Base-by-base conservation (phyloP, 2,329 filamentous ascomycete species). In the Sclerotinia trifoliorum region DNA sequence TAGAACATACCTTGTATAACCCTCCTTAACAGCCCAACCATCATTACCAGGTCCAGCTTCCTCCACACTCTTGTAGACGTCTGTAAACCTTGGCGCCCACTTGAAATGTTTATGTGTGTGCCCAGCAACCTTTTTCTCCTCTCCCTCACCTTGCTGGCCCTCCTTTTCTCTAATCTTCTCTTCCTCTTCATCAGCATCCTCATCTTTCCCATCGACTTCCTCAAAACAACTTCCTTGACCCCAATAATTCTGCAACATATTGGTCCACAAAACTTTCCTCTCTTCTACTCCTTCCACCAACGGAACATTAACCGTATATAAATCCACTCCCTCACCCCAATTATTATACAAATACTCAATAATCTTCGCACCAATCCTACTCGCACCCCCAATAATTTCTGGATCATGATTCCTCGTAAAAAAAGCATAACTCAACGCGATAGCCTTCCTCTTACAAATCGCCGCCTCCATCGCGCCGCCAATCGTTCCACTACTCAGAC, bases 241-340 rank as follows among this genome's bases (percentile, higher is more conserved):
- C 95, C 95, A 99, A 76, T 90, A 89, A 78, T 98, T 99, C 80
- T 97, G 92, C 75, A 98, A 81, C 85, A 97, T 90, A 70, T 87
- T 82, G 2, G 95, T 94, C 81, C 89, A 97, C n/a, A 95, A 75
- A 5, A 94, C 88, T 80, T 91, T 93, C 66, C 85, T 84, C 24
- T 81, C 78, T 73, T 89, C 89, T 0, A 97, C 87, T 8, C 88
- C 90, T 69, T 91, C 89, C 19, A 95, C 84, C 15, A 98, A 82
- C 26, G 95, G 94, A 11, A 98, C 90, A 77, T 98, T 98, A 73
- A 98, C 88, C 60, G 86, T 91, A 79, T 97, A 98, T n/a, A 98
- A 80, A 76, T 96, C 92, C 6, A 92, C 88, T 69, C 84, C 85
- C 44, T 82, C 79, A 64, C 88, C 88, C 90, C 92, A 97, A 76